phyloP scores from a whole-genome alignment of 257 asterid species.

The Fraxinus anomala region DNA sequence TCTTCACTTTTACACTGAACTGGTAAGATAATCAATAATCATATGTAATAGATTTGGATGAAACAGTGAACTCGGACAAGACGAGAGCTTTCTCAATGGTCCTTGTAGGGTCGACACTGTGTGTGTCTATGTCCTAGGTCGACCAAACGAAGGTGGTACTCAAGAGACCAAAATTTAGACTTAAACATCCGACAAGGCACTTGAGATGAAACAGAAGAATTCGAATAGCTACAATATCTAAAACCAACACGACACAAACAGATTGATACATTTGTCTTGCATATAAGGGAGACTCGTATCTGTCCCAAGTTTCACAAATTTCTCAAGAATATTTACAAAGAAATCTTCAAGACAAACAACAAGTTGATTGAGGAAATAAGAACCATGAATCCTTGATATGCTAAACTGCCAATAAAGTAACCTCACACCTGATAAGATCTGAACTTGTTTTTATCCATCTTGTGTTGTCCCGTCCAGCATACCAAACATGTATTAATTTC shows the following conservation, averaged over 20 bases:
- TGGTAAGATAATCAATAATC: no score
- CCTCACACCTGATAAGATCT: neutral
- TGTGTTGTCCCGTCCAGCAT: neutral
- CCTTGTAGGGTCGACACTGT: no score
- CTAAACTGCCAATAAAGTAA: neutral
- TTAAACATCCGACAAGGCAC: neutral
- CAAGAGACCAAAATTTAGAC: neutral
- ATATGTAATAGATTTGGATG: no score
- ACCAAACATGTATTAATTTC: neutral
- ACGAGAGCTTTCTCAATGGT: no score
- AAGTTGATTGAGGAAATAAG: neutral
- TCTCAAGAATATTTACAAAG: slow-evolving; percentile 25
- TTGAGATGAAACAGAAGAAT: neutral
- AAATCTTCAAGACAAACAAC: neutral
- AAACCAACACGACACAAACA: neutral
- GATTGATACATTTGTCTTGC: neutral
- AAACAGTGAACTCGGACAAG: no score
- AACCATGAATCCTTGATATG: slow-evolving; percentile 1
- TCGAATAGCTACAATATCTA: neutral
- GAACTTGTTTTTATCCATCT: neutral
- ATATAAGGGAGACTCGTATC: no score
- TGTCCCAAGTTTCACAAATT: neutral
- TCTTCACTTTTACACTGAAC: no score
- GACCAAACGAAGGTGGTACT: neutral
- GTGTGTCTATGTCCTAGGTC: neutral